Evolutionary conservation across 2,329 filamentous ascomycete genomes (phyloP), one percentile per base, ranked within the genome.

Genomic region (Talaromyces sp.): DNA sequence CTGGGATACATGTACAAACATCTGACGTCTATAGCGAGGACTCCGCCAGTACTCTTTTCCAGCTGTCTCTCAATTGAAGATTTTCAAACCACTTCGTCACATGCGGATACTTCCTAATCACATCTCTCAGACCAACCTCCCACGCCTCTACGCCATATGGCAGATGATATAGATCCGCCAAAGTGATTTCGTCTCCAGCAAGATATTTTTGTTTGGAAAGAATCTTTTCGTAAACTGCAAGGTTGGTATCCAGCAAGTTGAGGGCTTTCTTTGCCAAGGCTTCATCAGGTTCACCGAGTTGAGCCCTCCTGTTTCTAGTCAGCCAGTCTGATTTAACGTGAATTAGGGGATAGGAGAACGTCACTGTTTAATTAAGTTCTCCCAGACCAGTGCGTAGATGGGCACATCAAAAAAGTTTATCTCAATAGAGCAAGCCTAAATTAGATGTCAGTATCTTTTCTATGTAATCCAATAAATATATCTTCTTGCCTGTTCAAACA

Each of bases 371-470:
- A 64, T 63, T 27, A 66, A 54, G 31, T 65, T 66, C 55, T 67
- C 64, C 41, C 52, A 64, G 4, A 60, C 63, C 43, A 64, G 60
- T n/a, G 38, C 51, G 7, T 56, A 64, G 0, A 56, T 60, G 5
- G 56, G n/a, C 9, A 62, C 57, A 53, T 66, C 60, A 27, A 67
- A 71, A 60, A 70, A 71, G 41, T 54, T 61, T 32, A 61, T 52
- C 59, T 74, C 71, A 43, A 69, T 55, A 29, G 70, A 70, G 52
- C 63, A 14, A 35, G 68, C 70, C 64, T 72, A 62, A 24, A 66
- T 59, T 46, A 41, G 3, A 46, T 46, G 19, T 46, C 7, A 46
- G 41, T 11, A 5, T 46, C n/a, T 19, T 41, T 43, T 19, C 38
- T 19, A 43, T 10, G 14, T 19, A 7, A 6, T 3, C 27, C 13